Conservation (phyloP, 345 rosid species). For the Populus deltoides region DNA sequence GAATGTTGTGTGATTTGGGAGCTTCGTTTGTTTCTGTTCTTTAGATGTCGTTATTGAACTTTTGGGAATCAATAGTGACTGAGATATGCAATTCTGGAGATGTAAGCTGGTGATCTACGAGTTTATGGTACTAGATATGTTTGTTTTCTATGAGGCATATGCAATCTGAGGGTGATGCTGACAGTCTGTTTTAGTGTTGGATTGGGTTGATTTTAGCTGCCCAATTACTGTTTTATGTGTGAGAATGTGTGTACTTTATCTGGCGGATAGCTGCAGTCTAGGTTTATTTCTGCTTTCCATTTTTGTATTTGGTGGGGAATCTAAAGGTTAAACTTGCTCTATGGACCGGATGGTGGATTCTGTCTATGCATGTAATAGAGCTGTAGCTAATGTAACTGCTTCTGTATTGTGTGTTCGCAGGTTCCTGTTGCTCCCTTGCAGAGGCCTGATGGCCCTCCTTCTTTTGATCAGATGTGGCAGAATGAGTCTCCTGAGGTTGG, state of each 20-base stretch:
- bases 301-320: not conserved
- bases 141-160: not conserved
- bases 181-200: not conserved
- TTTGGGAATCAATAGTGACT: not conserved
- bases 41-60: not conserved
- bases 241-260: not conserved
- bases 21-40: not conserved
- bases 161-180: not conserved
- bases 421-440: conserved; percentile 65
- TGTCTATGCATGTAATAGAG: not conserved
- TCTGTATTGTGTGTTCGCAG: conserved; percentile 33
- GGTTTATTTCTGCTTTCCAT: not conserved
- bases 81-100: not conserved
- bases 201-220: not conserved
- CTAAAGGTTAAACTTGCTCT: not conserved
- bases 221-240: not conserved
- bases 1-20: not conserved
- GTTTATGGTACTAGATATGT: not conserved
- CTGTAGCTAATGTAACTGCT: not conserved
- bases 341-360: not conserved
- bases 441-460: conserved; percentile 43
- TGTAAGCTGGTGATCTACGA: not conserved
- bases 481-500: conserved; percentile 46
- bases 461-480: conserved; percentile 44
- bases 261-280: not conserved